Evolutionary conservation across 1,139 yeast species (phyloP).

Genomic region (Nakaseomyces glabratus): DNA sequence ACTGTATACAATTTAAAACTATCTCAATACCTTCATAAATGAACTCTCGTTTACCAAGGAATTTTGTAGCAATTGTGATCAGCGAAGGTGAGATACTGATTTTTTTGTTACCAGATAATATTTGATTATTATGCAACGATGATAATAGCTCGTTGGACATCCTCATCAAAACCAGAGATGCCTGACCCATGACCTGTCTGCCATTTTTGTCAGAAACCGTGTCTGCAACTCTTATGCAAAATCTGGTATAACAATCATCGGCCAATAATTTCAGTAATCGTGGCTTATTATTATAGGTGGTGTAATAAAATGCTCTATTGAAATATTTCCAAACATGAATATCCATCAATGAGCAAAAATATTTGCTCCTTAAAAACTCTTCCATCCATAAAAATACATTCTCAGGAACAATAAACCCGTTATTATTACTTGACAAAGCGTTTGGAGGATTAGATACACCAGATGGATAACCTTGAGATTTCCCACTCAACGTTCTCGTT

Average conservation of each 20-base stretch:
- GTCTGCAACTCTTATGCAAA: slow-evolving; percentile 5
- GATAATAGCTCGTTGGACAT: slow-evolving; percentile 3
- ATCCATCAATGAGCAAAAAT: slow-evolving; percentile 8
- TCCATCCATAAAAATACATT: slow-evolving; percentile 5
- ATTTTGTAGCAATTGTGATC: slow-evolving; percentile 9
- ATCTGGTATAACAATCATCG: slow-evolving; percentile 9
- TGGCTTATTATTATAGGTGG: slow-evolving; percentile 11
- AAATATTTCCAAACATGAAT: slow-evolving; percentile 24
- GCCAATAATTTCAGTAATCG: slow-evolving; percentile 8
- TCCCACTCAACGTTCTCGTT: slow-evolving; percentile 1
- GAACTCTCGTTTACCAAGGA: slow-evolving; percentile 13
- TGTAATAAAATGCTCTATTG: slow-evolving; percentile 14
- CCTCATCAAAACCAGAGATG: slow-evolving; percentile 1
- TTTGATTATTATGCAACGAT: neutral
- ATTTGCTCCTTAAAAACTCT: slow-evolving; percentile 2
- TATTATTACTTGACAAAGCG: neutral
- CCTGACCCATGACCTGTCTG: slow-evolving; percentile 1
- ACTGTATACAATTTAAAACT: slow-evolving; percentile 17
- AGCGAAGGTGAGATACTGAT: slow-evolving; percentile 2
- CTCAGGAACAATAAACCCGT: neutral
- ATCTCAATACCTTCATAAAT: slow-evolving; percentile 20
- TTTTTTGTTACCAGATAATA: neutral
- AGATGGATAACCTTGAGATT: neutral
- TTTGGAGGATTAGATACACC: neutral
- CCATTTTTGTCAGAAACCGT: slow-evolving; percentile 5